phyloP scores from a whole-genome alignment of 2,329 filamentous ascomycete genomes.

The Cryphonectria carpinicola region DNA sequence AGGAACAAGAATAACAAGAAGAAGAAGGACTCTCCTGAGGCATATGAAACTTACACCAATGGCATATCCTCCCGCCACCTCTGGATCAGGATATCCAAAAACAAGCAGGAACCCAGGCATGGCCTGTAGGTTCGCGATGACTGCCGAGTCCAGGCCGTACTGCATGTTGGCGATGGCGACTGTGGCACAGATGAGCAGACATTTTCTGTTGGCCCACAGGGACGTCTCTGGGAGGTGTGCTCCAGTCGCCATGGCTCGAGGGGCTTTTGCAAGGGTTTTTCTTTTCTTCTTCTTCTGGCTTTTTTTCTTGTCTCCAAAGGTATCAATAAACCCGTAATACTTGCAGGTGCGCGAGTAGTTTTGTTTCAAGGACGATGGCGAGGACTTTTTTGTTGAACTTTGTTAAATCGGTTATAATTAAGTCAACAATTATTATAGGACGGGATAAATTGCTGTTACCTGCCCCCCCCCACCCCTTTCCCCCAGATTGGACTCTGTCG shows the following conservation, averaged over 20 bases:
- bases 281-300: no score
- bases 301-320: no score
- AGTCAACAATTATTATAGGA: no score
- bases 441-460: no score
- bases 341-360: no score
- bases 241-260: background rate
- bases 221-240: conserved; percentile 39
- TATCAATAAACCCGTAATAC: no score
- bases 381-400: no score
- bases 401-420: no score
- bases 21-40: no score
- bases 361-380: no score
- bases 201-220: conserved; percentile 47
- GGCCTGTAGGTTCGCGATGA: conserved; percentile 50
- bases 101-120: conserved; percentile 57
- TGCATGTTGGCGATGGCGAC: conserved; percentile 56
- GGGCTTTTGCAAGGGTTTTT: background rate
- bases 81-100: conserved; percentile 51
- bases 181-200: conserved; percentile 49
- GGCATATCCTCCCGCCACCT: conserved; percentile 41
- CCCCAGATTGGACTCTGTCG: background rate
- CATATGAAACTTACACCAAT: conserved; percentile 42
- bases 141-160: conserved; percentile 54
- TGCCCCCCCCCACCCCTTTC: no score
- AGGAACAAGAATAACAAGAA: no score